phyloP scores from a whole-genome alignment of 371 early-diverging fungal genomes.

The Circinella umbellata region DNA sequence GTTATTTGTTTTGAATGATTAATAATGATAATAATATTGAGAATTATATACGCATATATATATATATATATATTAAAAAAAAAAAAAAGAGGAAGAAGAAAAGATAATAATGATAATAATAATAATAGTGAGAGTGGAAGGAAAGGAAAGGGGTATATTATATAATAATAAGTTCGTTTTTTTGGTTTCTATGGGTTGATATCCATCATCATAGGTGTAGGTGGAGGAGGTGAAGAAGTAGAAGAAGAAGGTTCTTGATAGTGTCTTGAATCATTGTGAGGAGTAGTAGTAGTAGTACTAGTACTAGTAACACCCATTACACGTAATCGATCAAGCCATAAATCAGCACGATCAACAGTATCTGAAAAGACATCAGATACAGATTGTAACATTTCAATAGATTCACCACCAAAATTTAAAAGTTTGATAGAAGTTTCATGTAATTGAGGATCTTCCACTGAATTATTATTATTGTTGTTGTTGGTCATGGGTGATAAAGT shows the following conservation, averaged over 20 bases:
- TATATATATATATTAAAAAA: no score
- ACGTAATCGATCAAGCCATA: slow-evolving; percentile 58
- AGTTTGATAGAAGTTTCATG: slow-evolving; percentile 25
- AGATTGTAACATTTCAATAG: slow-evolving; percentile 70
- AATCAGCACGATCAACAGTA: slow-evolving; percentile 77
- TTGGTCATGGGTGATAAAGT: slow-evolving; percentile 27
- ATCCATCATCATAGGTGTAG: background rate
- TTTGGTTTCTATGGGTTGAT: background rate
- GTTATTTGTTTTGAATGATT: no score
- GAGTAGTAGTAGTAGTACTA: no score
- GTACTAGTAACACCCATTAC: slow-evolving; percentile 33
- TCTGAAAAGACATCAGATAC: slow-evolving; percentile 72
- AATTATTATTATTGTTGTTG: background rate
- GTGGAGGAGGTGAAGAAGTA: no score
- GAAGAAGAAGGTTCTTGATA: background rate
- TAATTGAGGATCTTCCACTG: slow-evolving; percentile 11
- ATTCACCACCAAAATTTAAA: slow-evolving; percentile 73
- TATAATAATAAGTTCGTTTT: background rate
- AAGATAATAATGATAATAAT: no score
- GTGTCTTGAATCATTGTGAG: background rate
- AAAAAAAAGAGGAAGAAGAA: no score
- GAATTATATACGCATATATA: no score
- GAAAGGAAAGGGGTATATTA: background rate
- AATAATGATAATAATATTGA: no score
- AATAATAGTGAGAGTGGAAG: background rate